Base-by-base conservation (phyloP, 257 asterid genomes). In the Forsythia viridissima region DNA sequence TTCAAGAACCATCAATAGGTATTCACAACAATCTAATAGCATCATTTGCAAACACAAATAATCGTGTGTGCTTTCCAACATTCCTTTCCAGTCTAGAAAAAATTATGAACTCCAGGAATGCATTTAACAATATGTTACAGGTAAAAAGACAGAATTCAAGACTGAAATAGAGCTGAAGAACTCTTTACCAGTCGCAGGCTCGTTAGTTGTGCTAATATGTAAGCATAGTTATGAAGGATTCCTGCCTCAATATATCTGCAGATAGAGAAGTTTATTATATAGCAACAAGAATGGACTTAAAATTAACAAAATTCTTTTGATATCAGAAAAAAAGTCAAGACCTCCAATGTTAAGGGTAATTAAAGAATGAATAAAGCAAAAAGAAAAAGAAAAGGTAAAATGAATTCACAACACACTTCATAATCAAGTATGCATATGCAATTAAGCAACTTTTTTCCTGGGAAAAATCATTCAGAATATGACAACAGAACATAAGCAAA, bases 181-280 rank as follows among this genome's bases (percentile, higher is more conserved):
- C 41, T n/a, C 71, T 51, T 18, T 74, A 94, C 98, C 98, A 90
- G 99, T 67, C 99, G 93, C 72, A 94, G 90, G 81, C 97, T 97
- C 6, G 94, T 93, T 66, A 94, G 90, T 66, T 93, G 97, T 82
- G 89, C 97, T 86, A 94, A 90, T 77, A 93, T 91, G 88, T 94
- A 96, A 41, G 99, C 99, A 76, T 91, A 93, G 2, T 30, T 30
- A 30, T 30, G 34, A 30, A 30, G 70, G 82, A 91, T 94, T 46
- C 92, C 96, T 15, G 90, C 92, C 36, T 87, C 88, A 70, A 94
- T 77, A 70, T 91, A 94, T 79, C 98, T 94, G 96, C 90, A 87
- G 39, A 42, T 66, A 78, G 52, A 72, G 76, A 68, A 69, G 67
- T 39, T 41, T 57, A 75, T 52, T 72, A 44, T 70, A 71, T 43